Percentiles rank a stretch among this genome's conserved stretches.
Conservation (phyloP, 441 rosid genomes). For the Theobroma grandiflorum region DNA sequence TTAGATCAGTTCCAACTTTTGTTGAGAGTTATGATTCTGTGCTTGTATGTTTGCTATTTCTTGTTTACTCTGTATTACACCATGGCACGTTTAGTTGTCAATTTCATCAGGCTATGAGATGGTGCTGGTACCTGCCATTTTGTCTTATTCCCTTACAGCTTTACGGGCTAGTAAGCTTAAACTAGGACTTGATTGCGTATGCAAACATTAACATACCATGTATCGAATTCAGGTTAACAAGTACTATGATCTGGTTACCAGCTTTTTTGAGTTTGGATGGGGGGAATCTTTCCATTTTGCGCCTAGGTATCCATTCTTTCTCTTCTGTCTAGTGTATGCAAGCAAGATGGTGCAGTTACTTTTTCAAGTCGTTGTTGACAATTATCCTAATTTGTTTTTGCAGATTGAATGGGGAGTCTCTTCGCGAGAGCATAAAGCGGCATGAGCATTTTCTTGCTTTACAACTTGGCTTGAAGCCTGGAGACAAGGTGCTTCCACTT, state of each 20-base stretch:
- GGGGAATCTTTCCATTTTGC: slow-evolving; percentile 99
- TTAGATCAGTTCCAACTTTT: slow-evolving; percentile 15
- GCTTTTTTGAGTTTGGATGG: slow-evolving; percentile 98
- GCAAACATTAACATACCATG: slow-evolving; percentile 8
- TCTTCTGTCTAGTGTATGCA: slow-evolving; percentile 21
- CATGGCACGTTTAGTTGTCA: neutral
- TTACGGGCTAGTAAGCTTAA: neutral
- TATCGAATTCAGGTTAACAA: slow-evolving; percentile 75
- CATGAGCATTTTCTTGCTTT: slow-evolving; percentile 95
- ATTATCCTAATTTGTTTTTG: slow-evolving; percentile 17
- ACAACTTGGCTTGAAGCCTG: slow-evolving; percentile 82
- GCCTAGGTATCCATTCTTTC: slow-evolving; percentile 56
- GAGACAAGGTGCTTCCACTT: slow-evolving; percentile 68
- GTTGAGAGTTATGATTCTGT: neutral
- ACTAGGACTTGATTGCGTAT: neutral
- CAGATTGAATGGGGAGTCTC: slow-evolving; percentile 89
- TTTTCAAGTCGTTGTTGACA: slow-evolving; percentile 21
- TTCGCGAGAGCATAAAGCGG: slow-evolving; percentile 88
- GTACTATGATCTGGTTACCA: slow-evolving; percentile 93
- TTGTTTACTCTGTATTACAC: neutral
- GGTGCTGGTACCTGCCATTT: slow-evolving; percentile 4
- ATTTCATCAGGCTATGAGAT: neutral
- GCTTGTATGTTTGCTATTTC: slow-evolving; percentile 6
- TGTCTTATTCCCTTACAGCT: slow-evolving; percentile 6
- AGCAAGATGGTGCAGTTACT: slow-evolving; percentile 2